Evolutionary conservation across 306 rosid species (phyloP), one percentile per base, ranked within the genome.

Genomic region (Quercus rubra): DNA sequence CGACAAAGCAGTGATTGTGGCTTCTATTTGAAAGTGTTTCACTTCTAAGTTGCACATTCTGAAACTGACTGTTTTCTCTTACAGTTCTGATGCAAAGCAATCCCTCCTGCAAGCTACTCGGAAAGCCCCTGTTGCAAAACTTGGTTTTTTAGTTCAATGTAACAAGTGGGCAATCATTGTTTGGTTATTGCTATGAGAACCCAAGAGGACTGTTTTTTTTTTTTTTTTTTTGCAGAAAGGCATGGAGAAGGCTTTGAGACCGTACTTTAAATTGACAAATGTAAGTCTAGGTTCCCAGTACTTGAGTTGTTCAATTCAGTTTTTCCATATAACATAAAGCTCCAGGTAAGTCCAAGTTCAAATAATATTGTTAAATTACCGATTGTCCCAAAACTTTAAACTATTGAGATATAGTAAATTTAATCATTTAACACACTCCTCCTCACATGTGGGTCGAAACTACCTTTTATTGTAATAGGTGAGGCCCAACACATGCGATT

Each of bases 181-280:
- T 78, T 96, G 99, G 72, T 77, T 92, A 55, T 78, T 95, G 85
- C 85, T 92, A 43, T 43, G 99, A 76, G 99, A 95, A 90, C 98
- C 99, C 4, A 98, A 95, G 89, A 93, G 98, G 58, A 95, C 99
- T 27, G 89, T 92, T 83, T 95, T 95, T 83, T 91, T 95, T 95
- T 95, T 83, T 91, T 95, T 23, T 23, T 23, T 23, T 23, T 23
- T 1, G 98, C 99, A 95, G 88, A 95, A 87, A 72, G 93, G 94
- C 78, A 91, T 93, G 89, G 98, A 92, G 84, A 90, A 83, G 75
- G 97, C 99, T 46, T 75, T 95, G 82, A 86, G 23, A 23, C 23
- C 23, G 23, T 23, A 23, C 88, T 95, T 95, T 68, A 97, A 92
- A 85, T 95, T 95, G 73, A 95, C 99, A 73, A 95, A 95, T 87